These are phyloP conservation scores for Avena eriantha DNA, from an alignment of 176 grass and related monocot species.

Conservation along the genomic window DNA sequence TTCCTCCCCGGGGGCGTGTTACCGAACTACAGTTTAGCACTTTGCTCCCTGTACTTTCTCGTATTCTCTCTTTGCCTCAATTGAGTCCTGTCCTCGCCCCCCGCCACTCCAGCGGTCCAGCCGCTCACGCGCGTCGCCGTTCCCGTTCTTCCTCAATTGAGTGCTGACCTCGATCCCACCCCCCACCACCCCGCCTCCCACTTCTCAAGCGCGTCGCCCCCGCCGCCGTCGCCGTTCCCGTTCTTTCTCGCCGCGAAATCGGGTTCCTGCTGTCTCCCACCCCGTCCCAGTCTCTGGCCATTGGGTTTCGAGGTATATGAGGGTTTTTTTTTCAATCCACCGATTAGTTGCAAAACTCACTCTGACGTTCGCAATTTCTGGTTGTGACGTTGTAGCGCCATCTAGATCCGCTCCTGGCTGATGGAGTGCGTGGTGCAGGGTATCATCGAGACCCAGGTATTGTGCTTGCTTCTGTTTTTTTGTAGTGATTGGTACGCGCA, in stretches of 20 bases:
- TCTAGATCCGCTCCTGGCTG: constrained; percentile 8
- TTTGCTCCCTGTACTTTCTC: background rate
- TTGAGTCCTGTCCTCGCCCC: background rate
- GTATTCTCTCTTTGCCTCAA: background rate
- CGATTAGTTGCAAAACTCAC: background rate
- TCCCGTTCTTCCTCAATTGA: background rate
- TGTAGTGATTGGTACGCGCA: background rate
- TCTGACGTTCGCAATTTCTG: background rate
- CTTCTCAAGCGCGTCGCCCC: background rate
- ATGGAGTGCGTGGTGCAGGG: constrained; percentile 94
- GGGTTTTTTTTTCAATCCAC: background rate
- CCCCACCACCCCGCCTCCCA: background rate
- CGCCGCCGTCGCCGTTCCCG: background rate
- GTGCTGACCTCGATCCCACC: background rate
- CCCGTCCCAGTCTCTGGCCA: background rate
- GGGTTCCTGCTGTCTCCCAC: background rate
- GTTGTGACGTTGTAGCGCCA: background rate
- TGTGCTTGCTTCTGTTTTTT: background rate
- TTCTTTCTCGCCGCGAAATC: background rate
- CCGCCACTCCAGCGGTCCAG: background rate
- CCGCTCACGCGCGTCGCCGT: background rate
- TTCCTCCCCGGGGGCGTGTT: background rate
- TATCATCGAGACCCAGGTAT: constrained; percentile 89
- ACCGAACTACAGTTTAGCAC: background rate
- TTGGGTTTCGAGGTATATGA: background rate